Percentiles rank a stretch among this genome's conserved stretches.
phyloP scores from a whole-genome alignment of 176 grass and related monocot genomes.

The Oryza glumipatula region DNA sequence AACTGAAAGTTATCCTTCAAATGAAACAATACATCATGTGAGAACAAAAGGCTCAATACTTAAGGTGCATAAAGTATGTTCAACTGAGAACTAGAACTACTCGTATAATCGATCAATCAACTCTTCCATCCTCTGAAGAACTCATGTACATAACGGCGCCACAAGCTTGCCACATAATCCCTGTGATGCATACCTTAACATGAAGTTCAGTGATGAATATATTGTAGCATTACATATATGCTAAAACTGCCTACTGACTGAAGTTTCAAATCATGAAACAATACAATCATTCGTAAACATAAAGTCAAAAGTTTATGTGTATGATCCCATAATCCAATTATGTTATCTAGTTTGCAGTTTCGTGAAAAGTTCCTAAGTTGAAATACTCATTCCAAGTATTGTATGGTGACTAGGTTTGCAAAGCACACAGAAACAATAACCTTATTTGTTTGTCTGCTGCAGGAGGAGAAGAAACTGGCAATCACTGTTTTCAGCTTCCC shows the following conservation, averaged over 20 bases:
- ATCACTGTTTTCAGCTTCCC: conserved; percentile 99
- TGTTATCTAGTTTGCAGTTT: conserved; percentile 14
- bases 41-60: neutral
- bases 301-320: conserved; percentile 12
- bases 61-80: neutral
- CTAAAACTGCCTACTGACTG: conserved; percentile 2
- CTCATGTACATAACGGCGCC: neutral
- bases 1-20: neutral
- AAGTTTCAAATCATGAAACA: conserved; percentile 19
- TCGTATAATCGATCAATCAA: neutral
- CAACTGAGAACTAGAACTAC: neutral
- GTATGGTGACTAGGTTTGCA: neutral
- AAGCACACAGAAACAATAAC: conserved; percentile 12
- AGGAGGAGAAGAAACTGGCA: conserved; percentile 75
- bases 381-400: neutral
- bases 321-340: neutral
- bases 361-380: neutral
- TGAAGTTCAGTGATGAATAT: neutral
- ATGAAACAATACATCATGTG: neutral
- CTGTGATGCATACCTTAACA: neutral
- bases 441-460: neutral
- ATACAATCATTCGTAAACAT: neutral
- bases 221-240: neutral
- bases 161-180: conserved; percentile 1
- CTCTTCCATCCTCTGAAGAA: neutral